phyloP scores from a whole-genome alignment of 768 basidiomycete species.

The Phylloporus scabripes region DNA sequence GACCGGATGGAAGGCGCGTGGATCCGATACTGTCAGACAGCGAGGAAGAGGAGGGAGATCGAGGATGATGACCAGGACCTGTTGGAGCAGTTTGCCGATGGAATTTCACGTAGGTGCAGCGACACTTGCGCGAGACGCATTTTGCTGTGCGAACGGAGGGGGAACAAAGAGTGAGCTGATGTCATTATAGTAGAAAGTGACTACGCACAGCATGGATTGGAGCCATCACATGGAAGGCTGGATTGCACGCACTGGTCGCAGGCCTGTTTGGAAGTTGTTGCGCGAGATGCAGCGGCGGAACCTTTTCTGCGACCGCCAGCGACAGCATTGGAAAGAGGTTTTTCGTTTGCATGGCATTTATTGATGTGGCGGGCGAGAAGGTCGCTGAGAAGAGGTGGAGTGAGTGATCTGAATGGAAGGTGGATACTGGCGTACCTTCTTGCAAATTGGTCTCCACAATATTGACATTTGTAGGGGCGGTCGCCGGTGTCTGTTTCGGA shows the following conservation, averaged over 20 bases:
- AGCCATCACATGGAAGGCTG: constrained; percentile 71
- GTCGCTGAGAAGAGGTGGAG: constrained; percentile 46
- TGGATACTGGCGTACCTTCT: constrained; percentile 48
- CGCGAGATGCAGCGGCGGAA: constrained; percentile 58
- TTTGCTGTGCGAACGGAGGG: constrained; percentile 45
- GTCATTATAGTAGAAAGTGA: background rate
- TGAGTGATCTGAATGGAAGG: constrained; percentile 3
- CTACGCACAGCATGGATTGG: constrained; percentile 68
- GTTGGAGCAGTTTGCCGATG: constrained; percentile 76
- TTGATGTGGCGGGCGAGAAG: constrained; percentile 81
- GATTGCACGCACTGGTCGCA: constrained; percentile 82
- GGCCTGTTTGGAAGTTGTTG: constrained; percentile 75
- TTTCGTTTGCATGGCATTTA: constrained; percentile 82
- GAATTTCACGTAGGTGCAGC: constrained; percentile 79
- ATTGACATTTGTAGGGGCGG: constrained; percentile 83
- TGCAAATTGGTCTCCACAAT: constrained; percentile 88
- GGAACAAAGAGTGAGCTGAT: background rate
- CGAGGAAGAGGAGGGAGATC: constrained; percentile 29
- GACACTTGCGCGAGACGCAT: constrained; percentile 63
- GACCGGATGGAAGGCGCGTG: constrained; percentile 26
- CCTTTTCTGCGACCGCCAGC: constrained; percentile 55
- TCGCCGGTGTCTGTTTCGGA: constrained; percentile 69
- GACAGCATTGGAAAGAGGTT: constrained; percentile 34
- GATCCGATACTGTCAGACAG: constrained; percentile 9
- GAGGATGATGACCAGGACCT: constrained; percentile 60